These are phyloP conservation scores for Dichotomopilus funicola DNA, from an alignment of 2,329 filamentous ascomycete genomes.

Conservation along the genomic window DNA sequence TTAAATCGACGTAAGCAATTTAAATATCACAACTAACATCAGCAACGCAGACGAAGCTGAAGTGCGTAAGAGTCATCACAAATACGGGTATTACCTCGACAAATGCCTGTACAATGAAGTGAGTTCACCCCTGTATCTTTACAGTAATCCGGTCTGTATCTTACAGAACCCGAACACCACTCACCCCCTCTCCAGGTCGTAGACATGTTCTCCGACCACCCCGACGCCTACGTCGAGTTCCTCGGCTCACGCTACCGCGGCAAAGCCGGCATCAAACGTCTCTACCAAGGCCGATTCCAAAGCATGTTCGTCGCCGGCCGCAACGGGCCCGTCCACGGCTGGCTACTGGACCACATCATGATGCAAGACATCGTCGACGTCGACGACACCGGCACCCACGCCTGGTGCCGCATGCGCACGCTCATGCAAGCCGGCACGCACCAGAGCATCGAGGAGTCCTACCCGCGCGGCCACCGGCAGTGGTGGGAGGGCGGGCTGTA, in stretches of 20 bases:
- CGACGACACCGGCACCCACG: slow-evolving; percentile 39
- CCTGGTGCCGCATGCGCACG: slow-evolving; percentile 46
- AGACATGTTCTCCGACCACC: slow-evolving; percentile 45
- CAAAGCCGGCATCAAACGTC: slow-evolving; percentile 44
- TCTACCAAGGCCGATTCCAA: slow-evolving; percentile 48
- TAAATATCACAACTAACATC: neutral
- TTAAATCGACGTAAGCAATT: too few species aligned
- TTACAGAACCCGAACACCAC: too few species aligned
- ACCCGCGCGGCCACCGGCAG: slow-evolving; percentile 46
- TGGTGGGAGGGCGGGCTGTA: slow-evolving; percentile 55
- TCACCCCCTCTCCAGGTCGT: slow-evolving; percentile 30
- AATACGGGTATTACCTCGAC: slow-evolving; percentile 54
- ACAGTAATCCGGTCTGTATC: neutral
- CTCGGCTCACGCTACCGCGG: slow-evolving; percentile 47
- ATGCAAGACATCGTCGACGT: slow-evolving; percentile 52
- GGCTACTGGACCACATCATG: slow-evolving; percentile 51
- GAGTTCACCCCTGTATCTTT: neutral
- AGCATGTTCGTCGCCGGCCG: slow-evolving; percentile 45
- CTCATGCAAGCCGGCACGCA: slow-evolving; percentile 52
- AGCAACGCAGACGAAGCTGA: slow-evolving; percentile 41
- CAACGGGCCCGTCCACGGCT: slow-evolving; percentile 50
- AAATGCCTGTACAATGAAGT: slow-evolving; percentile 53
- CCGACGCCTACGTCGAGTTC: slow-evolving; percentile 50
- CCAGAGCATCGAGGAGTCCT: slow-evolving; percentile 41
- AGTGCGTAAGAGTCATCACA: slow-evolving; percentile 49